phyloP scores from a whole-genome alignment of 176 grass and related monocot species.

The Oryza rufipogon region DNA sequence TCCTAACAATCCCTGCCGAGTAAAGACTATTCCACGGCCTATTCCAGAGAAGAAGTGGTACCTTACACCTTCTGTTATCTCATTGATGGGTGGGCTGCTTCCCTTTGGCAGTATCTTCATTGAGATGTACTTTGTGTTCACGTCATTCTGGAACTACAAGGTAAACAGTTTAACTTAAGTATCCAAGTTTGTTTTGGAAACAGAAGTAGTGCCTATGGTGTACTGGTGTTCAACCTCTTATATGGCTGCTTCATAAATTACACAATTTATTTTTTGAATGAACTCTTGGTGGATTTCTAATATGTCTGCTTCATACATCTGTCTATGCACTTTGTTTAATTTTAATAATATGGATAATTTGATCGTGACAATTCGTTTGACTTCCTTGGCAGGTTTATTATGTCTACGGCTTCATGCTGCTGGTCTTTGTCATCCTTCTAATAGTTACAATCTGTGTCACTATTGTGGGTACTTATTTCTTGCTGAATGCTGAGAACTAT shows the following conservation, averaged over 20 bases:
- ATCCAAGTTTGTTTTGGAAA: conserved; percentile 5
- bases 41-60: conserved; percentile 99
- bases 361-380: conserved; percentile 8
- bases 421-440: conserved; percentile 81
- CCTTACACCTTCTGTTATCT: conserved; percentile 87
- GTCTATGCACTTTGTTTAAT: conserved; percentile 10
- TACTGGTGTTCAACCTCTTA: not conserved
- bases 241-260: not conserved
- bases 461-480: conserved; percentile 88
- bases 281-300: not conserved
- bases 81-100: conserved; percentile 92
- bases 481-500: conserved; percentile 86
- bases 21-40: conserved; percentile 93
- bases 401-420: conserved; percentile 88
- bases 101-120: conserved; percentile 98
- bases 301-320: conserved; percentile 15
- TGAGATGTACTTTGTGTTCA: conserved; percentile 99
- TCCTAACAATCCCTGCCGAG: conserved; percentile 98
- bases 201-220: not conserved
- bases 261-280: not conserved
- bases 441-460: conserved; percentile 84
- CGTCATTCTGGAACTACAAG: conserved; percentile 99
- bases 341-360: conserved; percentile 8
- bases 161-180: conserved; percentile 43
- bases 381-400: conserved; percentile 72